These are phyloP conservation scores for Cairneyella variabilis DNA, from an alignment of 495 filamentous ascomycete species.

Conservation along the genomic window DNA sequence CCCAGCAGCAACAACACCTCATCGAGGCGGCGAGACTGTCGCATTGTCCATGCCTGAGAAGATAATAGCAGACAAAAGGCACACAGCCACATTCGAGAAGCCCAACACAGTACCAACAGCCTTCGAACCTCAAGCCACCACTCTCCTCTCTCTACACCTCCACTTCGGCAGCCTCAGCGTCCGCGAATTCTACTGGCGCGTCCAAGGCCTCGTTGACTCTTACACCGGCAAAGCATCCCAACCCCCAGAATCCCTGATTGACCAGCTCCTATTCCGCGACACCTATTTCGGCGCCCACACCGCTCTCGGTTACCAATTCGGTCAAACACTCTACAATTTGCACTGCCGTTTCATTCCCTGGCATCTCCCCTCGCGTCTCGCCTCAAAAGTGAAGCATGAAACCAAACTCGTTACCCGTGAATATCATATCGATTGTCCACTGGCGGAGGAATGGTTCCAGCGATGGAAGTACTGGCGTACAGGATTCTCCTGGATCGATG, in stretches of 20 bases:
- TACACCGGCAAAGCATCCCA: constrained; percentile 44
- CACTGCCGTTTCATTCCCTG: constrained; percentile 65
- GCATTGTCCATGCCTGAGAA: constrained; percentile 47
- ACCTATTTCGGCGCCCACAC: constrained; percentile 77
- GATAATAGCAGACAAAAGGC: constrained; percentile 53
- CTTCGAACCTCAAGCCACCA: constrained; percentile 65
- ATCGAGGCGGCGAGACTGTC: constrained; percentile 58
- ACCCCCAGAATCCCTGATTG: constrained; percentile 58
- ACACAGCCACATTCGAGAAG: constrained; percentile 66
- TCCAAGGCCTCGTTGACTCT: constrained; percentile 48
- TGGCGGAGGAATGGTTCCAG: constrained; percentile 57
- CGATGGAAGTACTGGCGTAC: constrained; percentile 63
- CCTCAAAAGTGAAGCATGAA: constrained; percentile 42
- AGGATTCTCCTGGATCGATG: constrained; percentile 72
- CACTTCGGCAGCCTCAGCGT: constrained; percentile 64
- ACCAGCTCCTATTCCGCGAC: constrained; percentile 68
- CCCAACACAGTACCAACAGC: constrained; percentile 66
- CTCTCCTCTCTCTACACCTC: constrained; percentile 63
- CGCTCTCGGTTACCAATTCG: constrained; percentile 52
- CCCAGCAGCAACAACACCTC: constrained; percentile 49
- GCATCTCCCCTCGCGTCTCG: constrained; percentile 64
- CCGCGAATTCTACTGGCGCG: constrained; percentile 65
- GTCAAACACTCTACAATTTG: constrained; percentile 53
- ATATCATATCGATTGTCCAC: constrained; percentile 51
- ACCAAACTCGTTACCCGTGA: constrained; percentile 40